Percentiles rank a stretch among this genome's conserved stretches.
Evolutionary conservation across 1,284 basidiomycete genomes (phyloP).

Genomic region (Sanghuangporus weigelae): DNA sequence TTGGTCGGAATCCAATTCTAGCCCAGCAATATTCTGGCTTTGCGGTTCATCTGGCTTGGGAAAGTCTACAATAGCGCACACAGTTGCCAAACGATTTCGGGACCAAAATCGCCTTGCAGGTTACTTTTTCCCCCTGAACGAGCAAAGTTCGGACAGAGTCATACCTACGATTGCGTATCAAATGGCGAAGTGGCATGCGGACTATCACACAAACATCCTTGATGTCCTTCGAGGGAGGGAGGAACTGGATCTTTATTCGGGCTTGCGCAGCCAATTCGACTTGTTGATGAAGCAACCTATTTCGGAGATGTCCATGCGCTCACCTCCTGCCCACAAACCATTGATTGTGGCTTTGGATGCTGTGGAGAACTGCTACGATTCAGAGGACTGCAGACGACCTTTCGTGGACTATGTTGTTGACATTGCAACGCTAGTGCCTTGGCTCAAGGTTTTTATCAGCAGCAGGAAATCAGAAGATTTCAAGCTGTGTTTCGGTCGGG

Average conservation of each 20-base stretch:
- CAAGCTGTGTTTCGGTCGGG: background rate
- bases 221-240: background rate
- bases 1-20: slow-evolving; percentile 8
- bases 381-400: background rate
- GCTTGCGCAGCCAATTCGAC: background rate
- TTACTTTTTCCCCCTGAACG: background rate
- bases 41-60: slow-evolving; percentile 29
- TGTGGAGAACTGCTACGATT: background rate
- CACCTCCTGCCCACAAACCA: background rate
- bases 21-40: slow-evolving; percentile 27
- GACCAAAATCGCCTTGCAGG: slow-evolving; percentile 26
- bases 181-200: background rate
- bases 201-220: background rate
- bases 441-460: background rate
- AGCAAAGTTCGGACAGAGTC: background rate
- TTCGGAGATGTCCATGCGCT: background rate
- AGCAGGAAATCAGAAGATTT: background rate
- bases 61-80: slow-evolving; percentile 29
- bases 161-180: slow-evolving; percentile 1
- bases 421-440: background rate
- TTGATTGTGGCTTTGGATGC: background rate
- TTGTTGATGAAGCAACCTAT: background rate
- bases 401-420: background rate
- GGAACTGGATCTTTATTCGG: background rate
- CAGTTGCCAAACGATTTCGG: slow-evolving; percentile 27